Conservation (phyloP, 2,329 filamentous ascomycete genomes). For the Hyphodiscus sp. region DNA sequence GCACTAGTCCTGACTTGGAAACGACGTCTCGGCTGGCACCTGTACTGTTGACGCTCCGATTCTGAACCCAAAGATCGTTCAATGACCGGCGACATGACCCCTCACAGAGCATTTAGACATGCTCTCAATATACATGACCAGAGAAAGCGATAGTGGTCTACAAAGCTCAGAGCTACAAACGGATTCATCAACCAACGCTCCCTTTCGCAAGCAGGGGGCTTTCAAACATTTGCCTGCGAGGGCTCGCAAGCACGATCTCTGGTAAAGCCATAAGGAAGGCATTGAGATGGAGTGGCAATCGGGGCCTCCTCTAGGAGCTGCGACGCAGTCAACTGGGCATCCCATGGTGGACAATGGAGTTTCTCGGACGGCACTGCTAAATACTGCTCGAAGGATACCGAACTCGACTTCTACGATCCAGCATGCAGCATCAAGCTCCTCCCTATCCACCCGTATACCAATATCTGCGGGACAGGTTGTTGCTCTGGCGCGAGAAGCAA, state of each 20-base stretch:
- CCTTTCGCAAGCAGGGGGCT: neutral
- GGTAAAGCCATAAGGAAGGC: neutral
- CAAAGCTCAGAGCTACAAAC: neutral
- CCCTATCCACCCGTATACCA: constrained; percentile 43
- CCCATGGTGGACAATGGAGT: constrained; percentile 34
- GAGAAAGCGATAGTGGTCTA: neutral
- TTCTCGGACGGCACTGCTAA: constrained; percentile 31
- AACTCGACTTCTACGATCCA: constrained; percentile 35
- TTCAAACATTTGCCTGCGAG: neutral
- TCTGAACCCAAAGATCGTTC: neutral
- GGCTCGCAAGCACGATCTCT: neutral
- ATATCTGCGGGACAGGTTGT: constrained; percentile 60
- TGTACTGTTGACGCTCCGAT: neutral
- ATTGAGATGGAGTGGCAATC: constrained; percentile 28
- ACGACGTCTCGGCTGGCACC: no score
- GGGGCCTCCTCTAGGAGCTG: constrained; percentile 29
- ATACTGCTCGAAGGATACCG: constrained; percentile 31
- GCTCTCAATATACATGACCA: neutral
- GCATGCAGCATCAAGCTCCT: constrained; percentile 36
- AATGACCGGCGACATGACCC: neutral
- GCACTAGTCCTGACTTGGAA: no score
- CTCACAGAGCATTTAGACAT: neutral
- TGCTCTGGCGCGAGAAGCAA: constrained; percentile 57
- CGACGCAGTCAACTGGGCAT: constrained; percentile 32
- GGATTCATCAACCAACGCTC: neutral